Base-by-base conservation (phyloP, 1,139 yeast species). In the Suhomyces ambrosiae region DNA sequence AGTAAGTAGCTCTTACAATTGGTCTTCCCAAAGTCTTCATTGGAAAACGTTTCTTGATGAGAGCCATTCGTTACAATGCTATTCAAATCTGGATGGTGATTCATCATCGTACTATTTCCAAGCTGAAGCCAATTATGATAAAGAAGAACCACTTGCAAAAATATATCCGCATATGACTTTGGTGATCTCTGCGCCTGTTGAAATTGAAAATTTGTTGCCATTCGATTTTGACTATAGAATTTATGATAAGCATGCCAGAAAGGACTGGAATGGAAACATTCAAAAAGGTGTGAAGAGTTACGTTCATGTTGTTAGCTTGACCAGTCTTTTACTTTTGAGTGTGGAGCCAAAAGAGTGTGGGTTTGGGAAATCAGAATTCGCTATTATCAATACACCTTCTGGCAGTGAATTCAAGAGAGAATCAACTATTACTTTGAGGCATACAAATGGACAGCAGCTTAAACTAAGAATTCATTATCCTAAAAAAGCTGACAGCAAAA, bases 131-230 rank as follows among this genome's bases (percentile, higher is more conserved):
- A 65, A 70, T 15, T 82, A 65, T 55, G 80, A 85, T 50, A 57
- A 62, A 21, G 68, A 73, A 12, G 92, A 86, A 45, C 92, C 89
- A 0, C 66, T 89, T 27, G 76, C 87, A 0, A 72, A 74, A 44
- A 75, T 86, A 0, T 94, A 88, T 51, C 98, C 98, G 0, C 95
- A 87, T 52, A 76, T 92, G 87, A 77, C 71, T 8, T 63, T 92
- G 27, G 76, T 82, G 2, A 65, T 94, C 15, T 82, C 95, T 0
- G 90, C 98, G 0, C 97, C 98, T 0, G 64, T 94, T 26, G 88
- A 86, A 49, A 72, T 94, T 45, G 90, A 86, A 50, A 94, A 94
- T 50, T 65, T 88, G 40, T 61, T 94, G 34, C 98, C 99, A 0
- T 86, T 76, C 54, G 96, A 88, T 49, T 65, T 90, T 35, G 71